Percentiles rank a stretch among this genome's conserved stretches.
Conservation (phyloP, 805 yeast genomes). For the Candida insectorum region DNA sequence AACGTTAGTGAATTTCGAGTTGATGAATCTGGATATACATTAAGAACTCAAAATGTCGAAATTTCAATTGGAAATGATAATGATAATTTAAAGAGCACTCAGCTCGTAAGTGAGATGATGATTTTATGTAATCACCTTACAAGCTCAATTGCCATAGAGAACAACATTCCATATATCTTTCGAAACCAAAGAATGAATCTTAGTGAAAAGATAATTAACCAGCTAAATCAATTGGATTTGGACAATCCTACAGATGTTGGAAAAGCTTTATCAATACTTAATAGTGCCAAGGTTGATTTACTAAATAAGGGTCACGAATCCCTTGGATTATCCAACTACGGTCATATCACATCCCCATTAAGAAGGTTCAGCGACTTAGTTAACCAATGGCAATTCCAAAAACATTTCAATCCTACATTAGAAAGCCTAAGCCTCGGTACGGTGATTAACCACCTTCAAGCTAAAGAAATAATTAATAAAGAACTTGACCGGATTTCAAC, state of each 20-base stretch:
- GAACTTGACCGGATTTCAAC: slow-evolving; percentile 21
- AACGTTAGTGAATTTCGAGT: slow-evolving; percentile 1
- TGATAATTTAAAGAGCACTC: slow-evolving; percentile 46
- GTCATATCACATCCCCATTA: slow-evolving; percentile 85
- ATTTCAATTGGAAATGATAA: slow-evolving; percentile 12
- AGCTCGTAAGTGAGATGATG: slow-evolving; percentile 83
- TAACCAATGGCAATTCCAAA: slow-evolving; percentile 69
- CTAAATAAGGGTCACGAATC: slow-evolving; percentile 52
- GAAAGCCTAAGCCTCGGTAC: slow-evolving; percentile 9
- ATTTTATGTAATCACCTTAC: slow-evolving; percentile 67
- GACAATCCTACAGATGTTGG: slow-evolving; percentile 36
- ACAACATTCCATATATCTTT: slow-evolving; percentile 53
- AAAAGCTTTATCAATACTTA: slow-evolving; percentile 43
- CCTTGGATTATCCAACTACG: slow-evolving; percentile 59
- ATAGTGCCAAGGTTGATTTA: slow-evolving; percentile 50
- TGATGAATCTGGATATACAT: slow-evolving; percentile 14
- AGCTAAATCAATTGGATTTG: slow-evolving; percentile 20
- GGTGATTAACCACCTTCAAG: slow-evolving; percentile 29
- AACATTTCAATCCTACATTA: slow-evolving; percentile 9
- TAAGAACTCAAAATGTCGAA: slow-evolving; percentile 12
- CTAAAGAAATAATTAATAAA: slow-evolving; percentile 24
- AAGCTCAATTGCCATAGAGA: slow-evolving; percentile 42
- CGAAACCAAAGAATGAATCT: slow-evolving; percentile 32
- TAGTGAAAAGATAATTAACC: slow-evolving; percentile 16
- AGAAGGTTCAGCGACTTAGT: slow-evolving; percentile 78